phyloP scores from a whole-genome alignment of 2,329 filamentous ascomycete species.

The Albophoma yamanashiensis region DNA sequence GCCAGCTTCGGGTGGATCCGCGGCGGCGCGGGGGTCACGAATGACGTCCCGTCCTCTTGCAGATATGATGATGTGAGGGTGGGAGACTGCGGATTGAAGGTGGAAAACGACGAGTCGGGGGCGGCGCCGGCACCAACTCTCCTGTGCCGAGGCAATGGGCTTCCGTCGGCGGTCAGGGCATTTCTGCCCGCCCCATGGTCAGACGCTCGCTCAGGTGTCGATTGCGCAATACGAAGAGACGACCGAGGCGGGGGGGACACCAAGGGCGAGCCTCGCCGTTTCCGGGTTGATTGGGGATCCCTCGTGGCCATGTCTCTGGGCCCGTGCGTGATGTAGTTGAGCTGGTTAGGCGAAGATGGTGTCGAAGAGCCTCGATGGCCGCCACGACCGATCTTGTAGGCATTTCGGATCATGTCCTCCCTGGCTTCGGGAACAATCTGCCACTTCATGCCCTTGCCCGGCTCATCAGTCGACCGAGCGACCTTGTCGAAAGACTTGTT shows the following conservation, averaged over 20 bases:
- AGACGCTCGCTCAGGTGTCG: conserved; percentile 45
- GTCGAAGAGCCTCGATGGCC: conserved; percentile 58
- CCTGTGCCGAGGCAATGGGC: conserved; percentile 48
- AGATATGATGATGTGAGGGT: conserved; percentile 51
- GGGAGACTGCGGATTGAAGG: conserved; percentile 46
- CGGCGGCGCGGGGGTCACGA: conserved; percentile 63
- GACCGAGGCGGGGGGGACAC: conserved; percentile 45
- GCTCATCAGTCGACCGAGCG: conserved; percentile 83
- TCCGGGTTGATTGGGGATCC: conserved; percentile 42
- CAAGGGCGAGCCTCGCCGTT: conserved; percentile 43
- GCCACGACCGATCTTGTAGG: conserved; percentile 48
- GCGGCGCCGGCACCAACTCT: conserved; percentile 22
- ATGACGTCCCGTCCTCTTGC: conserved; percentile 48
- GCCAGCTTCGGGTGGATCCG: conserved; percentile 64
- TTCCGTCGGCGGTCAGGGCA: conserved; percentile 43
- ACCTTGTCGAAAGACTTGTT: conserved; percentile 95
- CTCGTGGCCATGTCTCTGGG: conserved; percentile 42
- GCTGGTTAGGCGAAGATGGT: conserved; percentile 54
- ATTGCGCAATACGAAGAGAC: conserved; percentile 37
- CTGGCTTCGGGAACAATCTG: conserved; percentile 75
- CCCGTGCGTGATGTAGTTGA: conserved; percentile 50
- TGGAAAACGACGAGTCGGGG: conserved; percentile 32
- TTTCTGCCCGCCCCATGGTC: conserved; percentile 25
- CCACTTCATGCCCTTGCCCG: conserved; percentile 99
- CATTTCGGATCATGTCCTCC: conserved; percentile 78